phyloP scores from a whole-genome alignment of 106 monocot species.

The Triglochin maritima region DNA sequence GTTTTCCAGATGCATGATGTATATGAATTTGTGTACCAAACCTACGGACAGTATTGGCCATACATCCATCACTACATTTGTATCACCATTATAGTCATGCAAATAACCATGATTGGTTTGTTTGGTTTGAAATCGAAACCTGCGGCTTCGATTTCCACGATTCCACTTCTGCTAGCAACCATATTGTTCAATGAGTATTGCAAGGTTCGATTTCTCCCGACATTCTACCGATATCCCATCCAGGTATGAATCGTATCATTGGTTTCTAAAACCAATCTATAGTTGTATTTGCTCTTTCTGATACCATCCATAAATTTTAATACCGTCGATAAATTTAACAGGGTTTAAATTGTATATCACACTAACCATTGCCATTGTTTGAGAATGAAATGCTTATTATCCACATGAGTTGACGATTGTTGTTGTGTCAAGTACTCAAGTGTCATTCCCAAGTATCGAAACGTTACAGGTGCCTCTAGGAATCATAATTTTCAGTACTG shows the following conservation, averaged over 20 bases:
- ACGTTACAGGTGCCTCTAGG: too few relatives aligned
- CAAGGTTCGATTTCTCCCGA: conserved; percentile 52
- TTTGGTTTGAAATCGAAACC: conserved; percentile 64
- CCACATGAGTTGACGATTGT: too few relatives aligned
- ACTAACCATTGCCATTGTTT: too few relatives aligned
- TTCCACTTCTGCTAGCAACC: conserved; percentile 33
- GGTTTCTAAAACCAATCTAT: too few relatives aligned
- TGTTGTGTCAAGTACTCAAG: too few relatives aligned
- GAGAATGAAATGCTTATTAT: too few relatives aligned
- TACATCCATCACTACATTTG: conserved; percentile 60
- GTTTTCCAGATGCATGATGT: conserved; percentile 63
- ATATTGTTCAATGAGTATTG: conserved; percentile 67
- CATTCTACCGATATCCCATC: conserved; percentile 30
- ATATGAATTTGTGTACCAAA: conserved; percentile 54
- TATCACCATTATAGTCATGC: conserved; percentile 47
- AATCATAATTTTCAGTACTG: too few relatives aligned
- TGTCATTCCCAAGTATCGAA: too few relatives aligned
- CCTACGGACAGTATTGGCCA: conserved; percentile 63
- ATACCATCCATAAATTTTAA: too few relatives aligned
- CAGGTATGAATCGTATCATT: conserved; percentile 19
- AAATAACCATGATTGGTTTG: conserved; percentile 60
- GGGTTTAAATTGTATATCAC: too few relatives aligned
- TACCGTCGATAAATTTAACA: too few relatives aligned
- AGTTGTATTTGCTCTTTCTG: too few relatives aligned
- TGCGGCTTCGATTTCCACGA: conserved; percentile 52